Evolutionary conservation across 345 rosid genomes (phyloP).

Genomic region (Rhodomyrtus tomentosa): DNA sequence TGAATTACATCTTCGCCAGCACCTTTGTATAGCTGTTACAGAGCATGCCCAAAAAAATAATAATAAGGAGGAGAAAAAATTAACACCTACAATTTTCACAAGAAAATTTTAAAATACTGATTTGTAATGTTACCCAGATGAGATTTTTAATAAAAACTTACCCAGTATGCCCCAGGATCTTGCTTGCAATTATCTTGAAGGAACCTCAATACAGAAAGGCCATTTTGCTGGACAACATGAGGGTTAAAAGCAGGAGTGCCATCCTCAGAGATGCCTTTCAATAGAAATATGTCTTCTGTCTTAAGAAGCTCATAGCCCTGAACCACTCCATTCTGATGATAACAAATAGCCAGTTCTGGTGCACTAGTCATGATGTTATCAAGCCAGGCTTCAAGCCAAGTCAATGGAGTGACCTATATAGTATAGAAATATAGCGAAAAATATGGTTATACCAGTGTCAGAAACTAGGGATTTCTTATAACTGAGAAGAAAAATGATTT

Average conservation of each 20-base stretch:
- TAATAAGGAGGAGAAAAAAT: background rate
- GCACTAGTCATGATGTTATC: constrained; percentile 98
- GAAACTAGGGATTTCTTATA: too few species aligned
- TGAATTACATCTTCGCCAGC: constrained; percentile 93
- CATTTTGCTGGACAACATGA: constrained; percentile 90
- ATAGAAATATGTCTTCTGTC: constrained; percentile 82
- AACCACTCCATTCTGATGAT: constrained; percentile 86
- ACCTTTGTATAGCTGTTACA: constrained; percentile 74
- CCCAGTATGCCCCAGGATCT: constrained; percentile 99
- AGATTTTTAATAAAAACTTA: constrained; percentile 7
- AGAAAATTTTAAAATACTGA: background rate
- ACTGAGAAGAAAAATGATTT: background rate
- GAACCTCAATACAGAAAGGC: constrained; percentile 83
- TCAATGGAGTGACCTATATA: constrained; percentile 71
- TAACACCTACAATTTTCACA: background rate
- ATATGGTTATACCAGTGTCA: background rate
- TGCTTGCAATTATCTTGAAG: constrained; percentile 92
- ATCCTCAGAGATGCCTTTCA: constrained; percentile 87
- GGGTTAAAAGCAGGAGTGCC: constrained; percentile 96
- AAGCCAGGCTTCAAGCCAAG: constrained; percentile 99
- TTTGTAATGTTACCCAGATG: background rate
- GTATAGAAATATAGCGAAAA: background rate
- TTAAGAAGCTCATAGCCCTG: constrained; percentile 92
- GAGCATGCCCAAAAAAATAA: background rate
- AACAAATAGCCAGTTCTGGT: constrained; percentile 96